These are phyloP conservation scores for Rhizoclosmatium sp. DNA, from an alignment of 192 early-diverging fungal genomes.

Conservation along the genomic window DNA sequence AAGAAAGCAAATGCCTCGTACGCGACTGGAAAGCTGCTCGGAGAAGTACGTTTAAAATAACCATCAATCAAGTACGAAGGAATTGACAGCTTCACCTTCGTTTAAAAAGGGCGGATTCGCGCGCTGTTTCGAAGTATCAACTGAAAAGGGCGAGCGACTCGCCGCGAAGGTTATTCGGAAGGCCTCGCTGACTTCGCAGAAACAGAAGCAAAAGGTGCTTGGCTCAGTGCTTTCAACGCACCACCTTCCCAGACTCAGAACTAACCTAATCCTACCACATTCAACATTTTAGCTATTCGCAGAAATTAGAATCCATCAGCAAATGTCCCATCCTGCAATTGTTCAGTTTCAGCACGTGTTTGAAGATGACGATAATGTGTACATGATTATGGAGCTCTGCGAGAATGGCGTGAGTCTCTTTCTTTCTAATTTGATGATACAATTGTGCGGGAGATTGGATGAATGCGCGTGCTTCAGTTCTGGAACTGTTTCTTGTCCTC, in stretches of 20 bases:
- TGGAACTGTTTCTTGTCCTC: background rate
- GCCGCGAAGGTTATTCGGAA: slow-evolving; percentile 78
- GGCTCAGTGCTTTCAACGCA: background rate
- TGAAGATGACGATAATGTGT: slow-evolving; percentile 88
- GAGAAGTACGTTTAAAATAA: slow-evolving; percentile 55
- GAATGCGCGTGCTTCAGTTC: background rate
- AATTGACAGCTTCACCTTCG: background rate
- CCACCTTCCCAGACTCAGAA: background rate
- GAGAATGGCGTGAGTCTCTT: slow-evolving; percentile 71
- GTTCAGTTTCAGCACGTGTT: slow-evolving; percentile 83
- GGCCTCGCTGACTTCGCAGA: slow-evolving; percentile 54
- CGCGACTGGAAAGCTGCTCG: slow-evolving; percentile 51
- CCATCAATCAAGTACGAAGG: background rate
- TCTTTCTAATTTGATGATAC: background rate
- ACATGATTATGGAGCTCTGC: slow-evolving; percentile 93
- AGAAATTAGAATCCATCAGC: slow-evolving; percentile 83
- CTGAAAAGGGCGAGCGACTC: slow-evolving; percentile 50
- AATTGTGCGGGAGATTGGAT: background rate
- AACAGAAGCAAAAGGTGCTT: slow-evolving; percentile 58
- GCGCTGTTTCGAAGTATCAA: slow-evolving; percentile 78
- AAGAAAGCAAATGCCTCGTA: slow-evolving; percentile 41
- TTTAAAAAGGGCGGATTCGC: slow-evolving; percentile 85
- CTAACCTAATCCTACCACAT: background rate
- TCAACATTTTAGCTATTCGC: slow-evolving; percentile 58
- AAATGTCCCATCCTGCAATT: slow-evolving; percentile 78